phyloP scores from a whole-genome alignment of 345 rosid species.

The Lepidium sativum region DNA sequence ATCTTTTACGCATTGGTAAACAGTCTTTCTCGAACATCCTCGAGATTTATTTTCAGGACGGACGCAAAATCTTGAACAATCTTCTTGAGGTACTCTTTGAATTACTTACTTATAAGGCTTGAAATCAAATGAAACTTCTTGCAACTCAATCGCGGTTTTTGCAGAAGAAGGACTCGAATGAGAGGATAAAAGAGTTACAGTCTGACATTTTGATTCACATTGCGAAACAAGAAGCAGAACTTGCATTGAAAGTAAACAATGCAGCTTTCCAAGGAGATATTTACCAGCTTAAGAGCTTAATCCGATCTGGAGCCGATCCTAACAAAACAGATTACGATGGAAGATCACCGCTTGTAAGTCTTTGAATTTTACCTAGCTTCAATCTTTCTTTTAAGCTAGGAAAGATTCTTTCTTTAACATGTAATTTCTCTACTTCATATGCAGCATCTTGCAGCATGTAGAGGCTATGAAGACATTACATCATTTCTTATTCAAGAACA shows the following conservation, averaged over 20 bases:
- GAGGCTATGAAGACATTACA: slow-evolving; percentile 67
- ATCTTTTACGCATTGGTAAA: slow-evolving; percentile 83
- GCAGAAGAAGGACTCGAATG: slow-evolving; percentile 67
- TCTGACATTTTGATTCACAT: slow-evolving; percentile 80
- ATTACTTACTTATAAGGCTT: not conserved
- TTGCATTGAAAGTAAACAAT: slow-evolving; percentile 76
- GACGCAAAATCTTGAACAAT: slow-evolving; percentile 73
- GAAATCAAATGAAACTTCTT: not conserved
- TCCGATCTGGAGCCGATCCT: slow-evolving; percentile 85
- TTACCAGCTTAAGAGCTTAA: slow-evolving; percentile 62
- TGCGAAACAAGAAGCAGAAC: slow-evolving; percentile 93
- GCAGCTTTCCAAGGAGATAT: slow-evolving; percentile 84
- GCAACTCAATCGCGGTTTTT: not conserved
- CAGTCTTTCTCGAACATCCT: slow-evolving; percentile 76
- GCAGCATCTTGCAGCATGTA: slow-evolving; percentile 90
- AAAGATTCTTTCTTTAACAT: not conserved
- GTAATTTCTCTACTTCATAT: slow-evolving; percentile 15
- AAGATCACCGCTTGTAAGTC: slow-evolving; percentile 75
- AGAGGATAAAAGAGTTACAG: slow-evolving; percentile 65
- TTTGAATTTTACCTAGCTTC: not conserved
- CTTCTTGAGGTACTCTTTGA: slow-evolving; percentile 54
- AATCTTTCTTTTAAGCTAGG: not conserved
- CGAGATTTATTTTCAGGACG: slow-evolving; percentile 86
- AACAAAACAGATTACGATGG: slow-evolving; percentile 88
- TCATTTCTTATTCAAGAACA: slow-evolving; percentile 55